Evolutionary conservation across 192 early-diverging fungal species (phyloP).

Genomic region (Coemansia sp.): DNA sequence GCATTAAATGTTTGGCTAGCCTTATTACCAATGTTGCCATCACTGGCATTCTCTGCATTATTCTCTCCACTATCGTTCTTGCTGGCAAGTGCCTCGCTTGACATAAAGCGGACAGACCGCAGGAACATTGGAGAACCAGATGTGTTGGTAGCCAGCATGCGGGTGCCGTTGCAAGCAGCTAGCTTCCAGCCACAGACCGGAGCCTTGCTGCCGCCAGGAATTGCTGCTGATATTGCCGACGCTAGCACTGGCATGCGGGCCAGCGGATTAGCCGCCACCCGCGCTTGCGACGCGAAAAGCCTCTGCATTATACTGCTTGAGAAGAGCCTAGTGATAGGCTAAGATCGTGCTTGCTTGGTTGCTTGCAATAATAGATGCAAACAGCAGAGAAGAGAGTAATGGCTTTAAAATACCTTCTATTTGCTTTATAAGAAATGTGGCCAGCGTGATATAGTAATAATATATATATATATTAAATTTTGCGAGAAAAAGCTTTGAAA

Average conservation of each 20-base stretch:
- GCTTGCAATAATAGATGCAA: not conserved
- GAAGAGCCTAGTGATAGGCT: not conserved
- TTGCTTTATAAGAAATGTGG: not conserved
- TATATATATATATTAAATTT: not conserved
- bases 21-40: not conserved
- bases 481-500: not conserved
- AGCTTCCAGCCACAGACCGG: not conserved
- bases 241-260: conserved; percentile 1
- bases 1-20: not conserved
- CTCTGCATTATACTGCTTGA: conserved; percentile 3
- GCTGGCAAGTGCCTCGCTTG: conserved; percentile 33
- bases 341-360: not conserved
- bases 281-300: not conserved
- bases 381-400: not conserved
- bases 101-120: conserved; percentile 10
- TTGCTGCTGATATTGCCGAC: not conserved
- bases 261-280: conserved; percentile 1
- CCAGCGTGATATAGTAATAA: conserved; percentile 3
- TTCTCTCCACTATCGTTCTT: not conserved
- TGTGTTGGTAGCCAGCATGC: not conserved
- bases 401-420: not conserved
- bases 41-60: not conserved
- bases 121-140: not conserved
- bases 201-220: not conserved
- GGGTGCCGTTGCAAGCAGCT: conserved; percentile 8